These are phyloP conservation scores for Pseudocercospora pini-densiflorae DNA, from an alignment of 2,329 filamentous ascomycete genomes.

Conservation along the genomic window DNA sequence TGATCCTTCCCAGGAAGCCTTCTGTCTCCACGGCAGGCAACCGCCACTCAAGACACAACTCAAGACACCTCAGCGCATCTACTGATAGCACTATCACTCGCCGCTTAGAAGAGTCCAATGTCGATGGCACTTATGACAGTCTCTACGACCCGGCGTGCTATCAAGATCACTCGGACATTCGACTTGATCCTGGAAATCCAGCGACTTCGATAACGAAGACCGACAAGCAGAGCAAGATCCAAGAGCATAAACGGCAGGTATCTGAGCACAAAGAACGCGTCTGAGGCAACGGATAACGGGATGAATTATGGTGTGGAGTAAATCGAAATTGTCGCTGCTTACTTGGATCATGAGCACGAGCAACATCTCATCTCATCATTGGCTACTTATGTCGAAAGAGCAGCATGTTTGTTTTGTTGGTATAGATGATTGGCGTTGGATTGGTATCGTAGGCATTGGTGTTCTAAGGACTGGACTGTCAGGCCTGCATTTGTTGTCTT, in stretches of 20 bases:
- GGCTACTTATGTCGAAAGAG: not conserved
- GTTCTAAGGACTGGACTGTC: not conserved
- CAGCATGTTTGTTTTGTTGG: not conserved
- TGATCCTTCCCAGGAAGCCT: slow-evolving; percentile 16
- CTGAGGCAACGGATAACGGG: not conserved
- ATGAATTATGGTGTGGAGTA: not conserved
- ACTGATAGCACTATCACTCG: slow-evolving; percentile 17
- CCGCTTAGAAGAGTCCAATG: slow-evolving; percentile 14
- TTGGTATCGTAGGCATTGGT: not conserved
- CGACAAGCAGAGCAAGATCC: not conserved
- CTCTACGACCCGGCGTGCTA: slow-evolving; percentile 5
- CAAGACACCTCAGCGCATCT: slow-evolving; percentile 10
- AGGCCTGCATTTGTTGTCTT: not conserved
- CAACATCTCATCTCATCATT: not conserved
- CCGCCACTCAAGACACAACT: slow-evolving; percentile 2
- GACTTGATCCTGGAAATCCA: not conserved
- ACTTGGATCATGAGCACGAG: not conserved
- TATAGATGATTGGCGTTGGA: not conserved
- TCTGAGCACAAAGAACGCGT: slow-evolving; percentile 7
- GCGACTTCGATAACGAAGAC: not conserved
- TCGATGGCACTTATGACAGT: slow-evolving; percentile 6
- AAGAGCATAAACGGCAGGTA: not conserved
- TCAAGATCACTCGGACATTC: not conserved
- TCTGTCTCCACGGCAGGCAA: not conserved
- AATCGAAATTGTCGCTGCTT: not conserved